Conservation (phyloP, 139 green algal genomes). For the Picocystis salinarum region DNA sequence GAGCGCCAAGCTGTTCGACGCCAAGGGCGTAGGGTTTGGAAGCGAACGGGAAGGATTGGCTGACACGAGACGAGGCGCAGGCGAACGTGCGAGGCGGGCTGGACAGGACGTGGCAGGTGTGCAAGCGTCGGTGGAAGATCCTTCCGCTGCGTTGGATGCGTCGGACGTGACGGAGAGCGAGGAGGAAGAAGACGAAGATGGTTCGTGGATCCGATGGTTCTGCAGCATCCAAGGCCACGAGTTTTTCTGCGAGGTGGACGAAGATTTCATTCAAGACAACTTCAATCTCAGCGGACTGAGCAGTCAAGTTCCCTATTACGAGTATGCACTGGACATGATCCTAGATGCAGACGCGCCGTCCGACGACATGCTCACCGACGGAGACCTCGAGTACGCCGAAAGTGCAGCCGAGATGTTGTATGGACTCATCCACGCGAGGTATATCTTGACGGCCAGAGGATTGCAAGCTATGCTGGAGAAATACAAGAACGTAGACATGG, state of each 20-base stretch:
- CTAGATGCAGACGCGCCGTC: conserved; percentile 65
- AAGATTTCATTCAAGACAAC: conserved; percentile 95
- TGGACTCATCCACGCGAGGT: conserved; percentile 88
- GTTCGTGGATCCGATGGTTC: conserved; percentile 83
- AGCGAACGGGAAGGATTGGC: neutral
- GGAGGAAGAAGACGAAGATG: conserved; percentile 19
- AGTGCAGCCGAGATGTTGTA: conserved; percentile 88
- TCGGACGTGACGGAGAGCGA: conserved; percentile 4
- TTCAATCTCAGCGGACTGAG: conserved; percentile 89
- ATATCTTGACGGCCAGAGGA: conserved; percentile 63
- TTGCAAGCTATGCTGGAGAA: conserved; percentile 72
- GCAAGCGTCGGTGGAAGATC: too few relatives aligned
- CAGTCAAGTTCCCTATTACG: conserved; percentile 88
- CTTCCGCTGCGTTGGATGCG: too few relatives aligned
- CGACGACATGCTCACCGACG: conserved; percentile 35
- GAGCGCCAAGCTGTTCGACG: too few relatives aligned
- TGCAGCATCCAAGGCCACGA: conserved; percentile 54
- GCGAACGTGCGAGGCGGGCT: neutral
- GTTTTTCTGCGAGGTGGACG: conserved; percentile 52
- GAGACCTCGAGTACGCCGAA: conserved; percentile 66
- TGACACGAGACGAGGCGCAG: neutral
- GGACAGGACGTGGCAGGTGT: neutral
- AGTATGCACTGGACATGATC: conserved; percentile 92
- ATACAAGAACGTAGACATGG: conserved; percentile 78
- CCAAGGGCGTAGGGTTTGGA: neutral